Conservation (phyloP, 176 grass and related monocot genomes). For the Tillandsia leiboldiana region DNA sequence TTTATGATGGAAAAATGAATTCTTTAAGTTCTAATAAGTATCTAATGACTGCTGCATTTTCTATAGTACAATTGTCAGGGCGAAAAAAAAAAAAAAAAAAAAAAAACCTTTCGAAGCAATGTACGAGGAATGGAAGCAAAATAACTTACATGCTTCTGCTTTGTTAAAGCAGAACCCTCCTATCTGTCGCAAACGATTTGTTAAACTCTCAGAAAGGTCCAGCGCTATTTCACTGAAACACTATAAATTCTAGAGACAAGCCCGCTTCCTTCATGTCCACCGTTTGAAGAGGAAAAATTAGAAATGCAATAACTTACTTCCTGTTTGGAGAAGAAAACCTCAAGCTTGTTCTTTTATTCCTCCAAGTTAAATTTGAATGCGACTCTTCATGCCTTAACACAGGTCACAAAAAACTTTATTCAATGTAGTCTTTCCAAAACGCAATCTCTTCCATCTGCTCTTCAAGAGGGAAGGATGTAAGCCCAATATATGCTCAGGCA, state of each 20-base stretch:
- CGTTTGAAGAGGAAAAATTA: neutral
- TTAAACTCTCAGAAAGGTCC: too few species aligned
- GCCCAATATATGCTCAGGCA: slow-evolving; percentile 73
- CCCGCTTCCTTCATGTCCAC: neutral
- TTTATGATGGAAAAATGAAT: too few species aligned
- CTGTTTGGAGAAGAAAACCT: neutral
- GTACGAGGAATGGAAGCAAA: too few species aligned
- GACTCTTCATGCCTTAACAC: neutral
- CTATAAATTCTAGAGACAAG: neutral
- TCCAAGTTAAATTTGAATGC: neutral
- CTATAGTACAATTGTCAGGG: too few species aligned
- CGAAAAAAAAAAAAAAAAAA: too few species aligned
- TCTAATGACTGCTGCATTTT: too few species aligned
- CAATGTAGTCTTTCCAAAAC: slow-evolving; percentile 47
- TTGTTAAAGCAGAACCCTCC: too few species aligned
- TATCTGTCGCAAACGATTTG: too few species aligned
- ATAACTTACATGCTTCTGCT: too few species aligned
- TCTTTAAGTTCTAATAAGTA: too few species aligned
- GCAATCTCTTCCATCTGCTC: slow-evolving; percentile 62
- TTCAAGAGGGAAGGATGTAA: slow-evolving; percentile 71
- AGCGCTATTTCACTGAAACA: too few species aligned
- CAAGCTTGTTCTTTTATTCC: neutral
- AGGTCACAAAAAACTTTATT: slow-evolving; percentile 26
- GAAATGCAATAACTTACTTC: neutral
- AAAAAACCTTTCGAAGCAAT: too few species aligned